A percentile compares a stretch with the other conserved stretches of the same genome.
These are phyloP conservation scores for Persicaria maculosa DNA, from an alignment of 148 eudicot species.

Conservation along the genomic window DNA sequence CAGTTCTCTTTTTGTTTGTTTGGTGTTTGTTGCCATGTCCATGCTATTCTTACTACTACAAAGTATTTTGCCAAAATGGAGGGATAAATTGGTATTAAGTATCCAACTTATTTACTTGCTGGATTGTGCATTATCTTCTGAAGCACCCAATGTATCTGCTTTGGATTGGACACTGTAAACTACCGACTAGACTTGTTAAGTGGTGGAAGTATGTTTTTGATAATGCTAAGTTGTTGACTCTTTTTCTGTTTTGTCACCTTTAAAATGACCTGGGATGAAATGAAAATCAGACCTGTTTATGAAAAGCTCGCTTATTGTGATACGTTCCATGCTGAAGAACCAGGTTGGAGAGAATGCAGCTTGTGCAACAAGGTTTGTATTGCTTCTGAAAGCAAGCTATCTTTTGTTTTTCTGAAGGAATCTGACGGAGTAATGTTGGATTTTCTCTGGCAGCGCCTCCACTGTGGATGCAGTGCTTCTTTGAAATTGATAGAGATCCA, in stretches of 20 bases:
- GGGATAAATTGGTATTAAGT: not conserved
- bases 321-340: conserved; percentile 68
- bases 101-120: not conserved
- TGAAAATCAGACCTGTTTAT: conserved; percentile 53
- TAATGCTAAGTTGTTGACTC: not conserved
- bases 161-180: not conserved
- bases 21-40: not conserved
- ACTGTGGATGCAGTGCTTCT: conserved; percentile 95
- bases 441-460: conserved; percentile 49
- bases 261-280: conserved; percentile 7
- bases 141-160: not conserved
- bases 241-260: not conserved
- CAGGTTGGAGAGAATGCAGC: conserved; percentile 96
- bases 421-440: conserved; percentile 2
- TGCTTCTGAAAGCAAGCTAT: not conserved
- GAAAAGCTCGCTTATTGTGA: conserved; percentile 70
- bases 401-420: not conserved
- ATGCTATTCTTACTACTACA: not conserved
- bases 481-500: conserved; percentile 49
- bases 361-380: conserved; percentile 71
- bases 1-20: not conserved
- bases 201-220: not conserved
- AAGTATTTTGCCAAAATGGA: not conserved
- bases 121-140: not conserved
- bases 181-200: not conserved